A percentile compares a stretch with the other conserved stretches of the same genome.
These are phyloP conservation scores for Chytriomyces confervae DNA, from an alignment of 192 early-diverging fungal species.

Conservation along the genomic window DNA sequence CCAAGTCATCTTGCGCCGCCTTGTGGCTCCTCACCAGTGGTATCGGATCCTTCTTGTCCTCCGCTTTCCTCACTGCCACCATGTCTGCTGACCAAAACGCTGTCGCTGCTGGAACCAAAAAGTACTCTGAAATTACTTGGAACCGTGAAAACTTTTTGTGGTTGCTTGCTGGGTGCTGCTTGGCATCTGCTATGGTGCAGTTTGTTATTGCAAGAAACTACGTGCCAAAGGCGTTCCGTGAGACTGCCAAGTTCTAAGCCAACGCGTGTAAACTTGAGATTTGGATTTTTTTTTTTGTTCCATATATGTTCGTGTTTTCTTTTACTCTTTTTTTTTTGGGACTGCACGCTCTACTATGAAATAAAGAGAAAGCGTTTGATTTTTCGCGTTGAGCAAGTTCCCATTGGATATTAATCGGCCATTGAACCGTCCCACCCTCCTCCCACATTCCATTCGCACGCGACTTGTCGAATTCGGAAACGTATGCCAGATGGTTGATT, in stretches of 20 bases:
- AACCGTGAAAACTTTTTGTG: constrained; percentile 41
- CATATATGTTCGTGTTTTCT: too few species aligned
- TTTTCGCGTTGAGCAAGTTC: too few species aligned
- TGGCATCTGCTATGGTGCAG: constrained; percentile 48
- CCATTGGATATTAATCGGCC: too few species aligned
- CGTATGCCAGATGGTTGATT: constrained; percentile 70
- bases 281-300: too few species aligned
- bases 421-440: too few species aligned
- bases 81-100: constrained; percentile 9
- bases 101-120: too few species aligned
- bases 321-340: too few species aligned
- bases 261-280: too few species aligned
- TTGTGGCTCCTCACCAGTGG: constrained; percentile 62
- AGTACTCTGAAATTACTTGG: not conserved
- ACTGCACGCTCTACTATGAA: too few species aligned
- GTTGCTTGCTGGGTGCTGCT: constrained; percentile 38
- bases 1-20: constrained; percentile 58
- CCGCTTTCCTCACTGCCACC: not conserved
- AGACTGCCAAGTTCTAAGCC: not conserved
- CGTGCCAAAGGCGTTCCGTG: constrained; percentile 48
- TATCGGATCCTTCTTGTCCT: constrained; percentile 43
- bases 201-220: constrained; percentile 53
- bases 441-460: too few species aligned
- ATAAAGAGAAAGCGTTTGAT: too few species aligned
- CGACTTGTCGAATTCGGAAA: constrained; percentile 72